phyloP scores from a whole-genome alignment of 352 stramenopile genomes.

The Pythium angustatum region DNA sequence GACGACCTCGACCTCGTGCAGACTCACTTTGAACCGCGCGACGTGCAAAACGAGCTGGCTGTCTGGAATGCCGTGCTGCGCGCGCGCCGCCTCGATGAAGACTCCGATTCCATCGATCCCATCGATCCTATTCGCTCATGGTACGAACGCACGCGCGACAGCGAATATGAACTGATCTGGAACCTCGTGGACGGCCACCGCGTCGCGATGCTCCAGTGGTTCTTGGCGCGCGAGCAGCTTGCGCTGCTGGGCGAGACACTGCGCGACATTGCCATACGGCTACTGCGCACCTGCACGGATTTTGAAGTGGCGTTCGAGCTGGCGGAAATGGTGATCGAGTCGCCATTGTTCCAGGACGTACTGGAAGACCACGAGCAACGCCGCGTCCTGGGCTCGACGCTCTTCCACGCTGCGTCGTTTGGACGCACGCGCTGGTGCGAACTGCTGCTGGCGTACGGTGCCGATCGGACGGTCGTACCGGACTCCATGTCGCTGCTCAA shows the following conservation, averaged over 20 bases:
- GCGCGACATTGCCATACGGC: neutral
- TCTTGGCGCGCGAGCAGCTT: constrained; percentile 3
- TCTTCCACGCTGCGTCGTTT: too few species aligned
- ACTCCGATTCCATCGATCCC: too few species aligned
- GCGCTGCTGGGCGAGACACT: neutral
- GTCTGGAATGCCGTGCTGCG: neutral
- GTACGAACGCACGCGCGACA: too few species aligned
- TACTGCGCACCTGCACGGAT: neutral
- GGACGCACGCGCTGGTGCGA: too few species aligned
- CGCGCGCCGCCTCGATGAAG: too few species aligned
- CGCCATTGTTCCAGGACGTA: constrained; percentile 2
- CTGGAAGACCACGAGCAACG: too few species aligned
- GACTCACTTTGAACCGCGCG: neutral
- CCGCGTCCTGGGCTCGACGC: too few species aligned
- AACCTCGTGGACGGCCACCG: neutral
- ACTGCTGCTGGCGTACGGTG: too few species aligned
- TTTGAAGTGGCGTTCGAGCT: neutral
- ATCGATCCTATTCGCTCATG: too few species aligned
- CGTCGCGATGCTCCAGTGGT: neutral
- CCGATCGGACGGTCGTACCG: too few species aligned
- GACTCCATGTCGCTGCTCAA: too few species aligned
- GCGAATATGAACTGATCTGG: too few species aligned
- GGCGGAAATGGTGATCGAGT: constrained; percentile 14
- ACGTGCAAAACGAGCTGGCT: neutral
- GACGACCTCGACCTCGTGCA: neutral